A percentile compares a stretch with the other conserved stretches of the same genome.
Conservation (phyloP, 352 stramenopile genomes). For the Globisporangium middletonii region DNA sequence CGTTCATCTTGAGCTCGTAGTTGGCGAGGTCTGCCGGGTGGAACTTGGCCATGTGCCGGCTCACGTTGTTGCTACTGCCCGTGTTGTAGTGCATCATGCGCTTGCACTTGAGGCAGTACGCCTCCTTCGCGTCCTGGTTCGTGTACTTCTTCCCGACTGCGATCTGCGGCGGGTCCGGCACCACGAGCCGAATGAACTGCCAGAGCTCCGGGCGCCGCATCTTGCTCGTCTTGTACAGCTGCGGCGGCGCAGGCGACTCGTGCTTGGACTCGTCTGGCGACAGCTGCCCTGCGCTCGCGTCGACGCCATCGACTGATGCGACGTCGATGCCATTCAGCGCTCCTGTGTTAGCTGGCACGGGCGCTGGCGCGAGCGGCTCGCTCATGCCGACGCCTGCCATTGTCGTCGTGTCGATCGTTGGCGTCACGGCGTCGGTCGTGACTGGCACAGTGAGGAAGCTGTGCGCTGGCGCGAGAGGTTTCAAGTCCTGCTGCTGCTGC, state of each 20-base stretch:
- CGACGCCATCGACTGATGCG: not conserved
- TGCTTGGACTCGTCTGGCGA: not conserved
- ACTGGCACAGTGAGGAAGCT: constrained; percentile 4
- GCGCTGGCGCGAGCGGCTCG: not conserved
- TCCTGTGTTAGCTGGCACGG: not conserved
- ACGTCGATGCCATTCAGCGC: not conserved
- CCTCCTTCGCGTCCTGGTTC: constrained; percentile 47
- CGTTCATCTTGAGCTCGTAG: constrained; percentile 30
- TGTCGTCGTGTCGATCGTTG: constrained; percentile 14
- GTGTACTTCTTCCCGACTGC: constrained; percentile 36
- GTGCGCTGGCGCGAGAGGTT: constrained; percentile 7
- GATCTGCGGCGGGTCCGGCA: constrained; percentile 34
- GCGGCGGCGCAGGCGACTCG: constrained; percentile 19
- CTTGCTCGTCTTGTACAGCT: constrained; percentile 53
- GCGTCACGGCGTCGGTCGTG: constrained; percentile 1
- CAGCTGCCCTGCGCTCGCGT: not conserved
- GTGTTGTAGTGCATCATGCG: constrained; percentile 54
- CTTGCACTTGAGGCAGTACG: constrained; percentile 52
- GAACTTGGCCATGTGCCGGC: constrained; percentile 50
- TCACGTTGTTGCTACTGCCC: constrained; percentile 50
- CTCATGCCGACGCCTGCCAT: not conserved
- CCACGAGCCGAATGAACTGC: constrained; percentile 51
- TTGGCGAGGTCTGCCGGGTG: constrained; percentile 30
- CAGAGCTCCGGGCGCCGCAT: constrained; percentile 49
- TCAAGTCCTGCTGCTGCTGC: constrained; percentile 9